Percentiles rank a stretch among this genome's conserved stretches.
Conservation (phyloP, 1,284 basidiomycete genomes). For the Cutaneotrichosporon dermatis region DNA sequence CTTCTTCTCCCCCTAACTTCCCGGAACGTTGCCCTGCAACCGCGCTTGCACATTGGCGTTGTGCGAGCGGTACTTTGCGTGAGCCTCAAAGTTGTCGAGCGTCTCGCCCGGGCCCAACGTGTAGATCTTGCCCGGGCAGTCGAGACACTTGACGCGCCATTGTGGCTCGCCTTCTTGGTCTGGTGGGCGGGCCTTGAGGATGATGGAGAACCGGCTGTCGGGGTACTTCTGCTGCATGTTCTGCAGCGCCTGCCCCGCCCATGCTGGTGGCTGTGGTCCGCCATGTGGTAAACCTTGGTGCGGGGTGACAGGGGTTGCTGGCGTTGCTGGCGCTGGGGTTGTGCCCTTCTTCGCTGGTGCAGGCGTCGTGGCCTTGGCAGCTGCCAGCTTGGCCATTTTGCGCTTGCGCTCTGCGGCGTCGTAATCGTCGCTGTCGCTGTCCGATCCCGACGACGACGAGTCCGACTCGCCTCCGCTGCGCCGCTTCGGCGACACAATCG, state of each 20-base stretch:
- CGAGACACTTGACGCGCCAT: slow-evolving; percentile 90
- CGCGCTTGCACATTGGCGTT: slow-evolving; percentile 56
- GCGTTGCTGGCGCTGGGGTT: slow-evolving; percentile 6
- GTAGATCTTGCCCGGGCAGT: slow-evolving; percentile 78
- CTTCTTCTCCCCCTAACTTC: neutral
- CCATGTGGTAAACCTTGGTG: neutral
- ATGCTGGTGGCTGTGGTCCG: slow-evolving; percentile 56
- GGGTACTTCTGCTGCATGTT: slow-evolving; percentile 69
- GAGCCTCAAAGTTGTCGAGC: slow-evolving; percentile 86
- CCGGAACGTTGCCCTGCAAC: neutral
- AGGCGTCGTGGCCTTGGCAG: slow-evolving; percentile 1
- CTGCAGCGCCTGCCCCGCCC: slow-evolving; percentile 63
- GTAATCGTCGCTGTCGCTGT: slow-evolving; percentile 18
- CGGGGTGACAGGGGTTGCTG: slow-evolving; percentile 4
- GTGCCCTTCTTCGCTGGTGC: neutral
- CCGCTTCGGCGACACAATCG: neutral
- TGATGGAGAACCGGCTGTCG: slow-evolving; percentile 74
- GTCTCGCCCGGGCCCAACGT: slow-evolving; percentile 87
- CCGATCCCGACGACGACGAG: slow-evolving; percentile 24
- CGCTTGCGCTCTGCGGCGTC: slow-evolving; percentile 13
- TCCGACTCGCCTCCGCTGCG: slow-evolving; percentile 23
- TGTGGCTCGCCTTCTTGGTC: slow-evolving; percentile 58
- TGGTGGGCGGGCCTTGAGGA: slow-evolving; percentile 54
- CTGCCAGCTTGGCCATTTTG: slow-evolving; percentile 9
- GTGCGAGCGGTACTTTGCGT: slow-evolving; percentile 73